Evolutionary conservation across 2,329 filamentous ascomycete genomes (phyloP).

Genomic region (Penicillium decumbens): DNA sequence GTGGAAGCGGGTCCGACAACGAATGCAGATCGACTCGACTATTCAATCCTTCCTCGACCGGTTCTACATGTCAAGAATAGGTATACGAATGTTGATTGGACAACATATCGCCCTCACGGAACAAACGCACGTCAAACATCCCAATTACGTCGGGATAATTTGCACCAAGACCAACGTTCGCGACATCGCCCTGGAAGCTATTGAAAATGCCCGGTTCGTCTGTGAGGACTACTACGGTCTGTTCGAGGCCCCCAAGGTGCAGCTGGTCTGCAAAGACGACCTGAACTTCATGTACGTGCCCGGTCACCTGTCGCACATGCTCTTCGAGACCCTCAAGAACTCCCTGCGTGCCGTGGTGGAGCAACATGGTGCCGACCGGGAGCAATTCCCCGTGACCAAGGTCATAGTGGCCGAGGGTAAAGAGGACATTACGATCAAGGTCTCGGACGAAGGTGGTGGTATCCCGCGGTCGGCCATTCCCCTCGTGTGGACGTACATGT

Average conservation of each 20-base stretch:
- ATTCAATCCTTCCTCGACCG: slow-evolving; percentile 97
- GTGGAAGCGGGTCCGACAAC: slow-evolving; percentile 92
- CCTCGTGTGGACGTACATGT: slow-evolving; percentile 99
- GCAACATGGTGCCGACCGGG: slow-evolving; percentile 87
- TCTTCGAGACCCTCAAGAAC: slow-evolving; percentile 99
- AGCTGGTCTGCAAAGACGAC: slow-evolving; percentile 90
- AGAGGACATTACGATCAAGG: slow-evolving; percentile 98
- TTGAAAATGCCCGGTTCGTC: slow-evolving; percentile 97
- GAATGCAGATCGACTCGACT: slow-evolving; percentile 96
- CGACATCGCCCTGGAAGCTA: slow-evolving; percentile 92
- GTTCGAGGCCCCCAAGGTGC: slow-evolving; percentile 93
- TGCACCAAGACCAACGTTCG: slow-evolving; percentile 97
- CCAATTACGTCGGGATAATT: slow-evolving; percentile 95
- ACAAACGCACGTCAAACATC: slow-evolving; percentile 81
- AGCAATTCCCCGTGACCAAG: slow-evolving; percentile 93
- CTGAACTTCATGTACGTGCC: slow-evolving; percentile 99
- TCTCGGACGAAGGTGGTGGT: slow-evolving; percentile 92
- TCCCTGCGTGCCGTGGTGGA: slow-evolving; percentile 95
- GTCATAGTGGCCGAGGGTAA: slow-evolving; percentile 96
- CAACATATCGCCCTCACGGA: slow-evolving; percentile 97
- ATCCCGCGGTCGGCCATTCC: slow-evolving; percentile 91
- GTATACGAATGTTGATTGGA: slow-evolving; percentile 97
- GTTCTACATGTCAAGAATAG: slow-evolving; percentile 99
- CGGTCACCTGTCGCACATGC: slow-evolving; percentile 97
- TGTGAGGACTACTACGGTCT: slow-evolving; percentile 98